Evolutionary conservation across 345 rosid species (phyloP).

Genomic region (Ricinus communis): DNA sequence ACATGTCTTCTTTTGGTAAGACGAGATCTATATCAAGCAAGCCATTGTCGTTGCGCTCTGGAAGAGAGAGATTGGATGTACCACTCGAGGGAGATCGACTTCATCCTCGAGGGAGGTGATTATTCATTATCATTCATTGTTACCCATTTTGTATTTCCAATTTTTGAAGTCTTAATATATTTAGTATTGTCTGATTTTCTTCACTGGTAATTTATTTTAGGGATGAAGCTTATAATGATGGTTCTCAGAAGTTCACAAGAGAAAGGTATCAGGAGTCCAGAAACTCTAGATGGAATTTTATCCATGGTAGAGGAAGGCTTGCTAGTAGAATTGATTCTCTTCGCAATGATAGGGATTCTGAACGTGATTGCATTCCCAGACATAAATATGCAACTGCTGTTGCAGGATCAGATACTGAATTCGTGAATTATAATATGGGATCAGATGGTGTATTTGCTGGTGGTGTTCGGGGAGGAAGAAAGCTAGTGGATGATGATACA

Average conservation of each 20-base stretch:
- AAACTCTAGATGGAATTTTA: constrained; percentile 51
- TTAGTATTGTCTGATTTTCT: constrained; percentile 5
- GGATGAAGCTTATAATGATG: constrained; percentile 35
- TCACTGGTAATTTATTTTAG: constrained; percentile 36
- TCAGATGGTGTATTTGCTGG: constrained; percentile 49
- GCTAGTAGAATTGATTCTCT: constrained; percentile 44
- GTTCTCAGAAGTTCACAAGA: constrained; percentile 13
- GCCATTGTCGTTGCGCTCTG: constrained; percentile 41
- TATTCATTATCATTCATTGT: constrained; percentile 25
- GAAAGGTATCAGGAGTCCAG: constrained; percentile 56
- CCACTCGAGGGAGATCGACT: constrained; percentile 49
- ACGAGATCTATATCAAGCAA: constrained; percentile 45
- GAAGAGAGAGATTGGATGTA: constrained; percentile 58
- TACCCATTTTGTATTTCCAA: constrained; percentile 8
- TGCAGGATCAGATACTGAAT: constrained; percentile 43
- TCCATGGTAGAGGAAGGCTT: constrained; percentile 63
- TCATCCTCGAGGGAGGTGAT: constrained; percentile 75
- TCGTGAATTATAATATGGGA: constrained; percentile 47
- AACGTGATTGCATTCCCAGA: constrained; percentile 43
- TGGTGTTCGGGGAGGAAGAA: constrained; percentile 63
- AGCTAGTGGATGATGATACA: constrained; percentile 40
- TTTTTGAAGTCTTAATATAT: constrained; percentile 9
- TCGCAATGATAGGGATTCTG: constrained; percentile 48
- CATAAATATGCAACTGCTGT: constrained; percentile 41
- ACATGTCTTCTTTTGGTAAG: constrained; percentile 45